Conservation (phyloP, 1,284 basidiomycete genomes). For the Mrakiaceae sp. region DNA sequence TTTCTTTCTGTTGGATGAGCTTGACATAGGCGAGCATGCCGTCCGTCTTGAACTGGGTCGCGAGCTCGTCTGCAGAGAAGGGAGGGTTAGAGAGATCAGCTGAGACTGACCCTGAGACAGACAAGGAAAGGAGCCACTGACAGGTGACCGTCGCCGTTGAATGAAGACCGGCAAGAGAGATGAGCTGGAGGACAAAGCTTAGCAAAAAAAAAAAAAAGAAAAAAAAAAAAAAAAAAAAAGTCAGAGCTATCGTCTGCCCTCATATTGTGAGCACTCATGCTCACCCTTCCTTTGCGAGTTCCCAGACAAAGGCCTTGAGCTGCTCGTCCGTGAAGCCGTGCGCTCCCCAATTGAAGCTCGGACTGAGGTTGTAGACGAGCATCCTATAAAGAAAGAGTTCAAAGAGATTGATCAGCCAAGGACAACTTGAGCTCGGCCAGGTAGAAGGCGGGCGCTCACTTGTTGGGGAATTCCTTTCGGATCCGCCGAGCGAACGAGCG, state of each 20-base stretch:
- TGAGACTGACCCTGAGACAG: constrained; percentile 4
- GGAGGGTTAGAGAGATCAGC: constrained; percentile 21
- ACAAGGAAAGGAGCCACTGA: constrained; percentile 31
- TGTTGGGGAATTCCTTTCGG: constrained; percentile 57
- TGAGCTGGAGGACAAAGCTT: constrained; percentile 69
- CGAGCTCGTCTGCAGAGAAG: constrained; percentile 52
- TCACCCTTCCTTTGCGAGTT: constrained; percentile 78
- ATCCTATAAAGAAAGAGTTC: constrained; percentile 29
- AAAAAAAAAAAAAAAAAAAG: background rate
- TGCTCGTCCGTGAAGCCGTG: constrained; percentile 65
- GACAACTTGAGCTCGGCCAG: background rate
- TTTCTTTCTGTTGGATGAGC: constrained; percentile 48
- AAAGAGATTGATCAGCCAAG: background rate
- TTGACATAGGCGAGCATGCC: constrained; percentile 83
- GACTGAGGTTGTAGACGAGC: constrained; percentile 91
- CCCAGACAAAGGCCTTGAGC: constrained; percentile 80
- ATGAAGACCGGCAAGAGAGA: constrained; percentile 80
- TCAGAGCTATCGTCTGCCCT: background rate
- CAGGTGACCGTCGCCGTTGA: constrained; percentile 70
- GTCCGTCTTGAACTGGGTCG: constrained; percentile 61
- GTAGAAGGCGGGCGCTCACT: constrained; percentile 34
- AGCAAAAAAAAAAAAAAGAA: background rate
- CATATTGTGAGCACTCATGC: constrained; percentile 9
- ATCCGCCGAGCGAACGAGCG: constrained; percentile 66
- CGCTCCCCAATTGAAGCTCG: constrained; percentile 83